phyloP scores from a whole-genome alignment of 768 basidiomycete species.

The Boletus barrowsii region DNA sequence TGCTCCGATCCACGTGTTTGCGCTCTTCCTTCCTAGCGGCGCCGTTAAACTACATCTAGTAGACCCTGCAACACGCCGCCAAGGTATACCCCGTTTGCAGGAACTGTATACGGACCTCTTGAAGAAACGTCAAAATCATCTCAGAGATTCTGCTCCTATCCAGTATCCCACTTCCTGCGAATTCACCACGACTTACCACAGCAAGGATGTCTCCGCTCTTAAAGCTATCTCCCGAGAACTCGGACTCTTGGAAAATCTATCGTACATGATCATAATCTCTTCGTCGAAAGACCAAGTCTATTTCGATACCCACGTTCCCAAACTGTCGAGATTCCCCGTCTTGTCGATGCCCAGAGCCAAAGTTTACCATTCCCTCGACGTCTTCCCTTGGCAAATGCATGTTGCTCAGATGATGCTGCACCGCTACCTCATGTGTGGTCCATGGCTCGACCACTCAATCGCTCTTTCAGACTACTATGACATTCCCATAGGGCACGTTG shows the following conservation, averaged over 20 bases:
- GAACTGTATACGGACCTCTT: slow-evolving; percentile 67
- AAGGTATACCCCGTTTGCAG: slow-evolving; percentile 73
- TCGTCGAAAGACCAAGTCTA: slow-evolving; percentile 82
- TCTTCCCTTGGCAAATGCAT: slow-evolving; percentile 86
- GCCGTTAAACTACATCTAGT: slow-evolving; percentile 80
- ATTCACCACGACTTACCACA: slow-evolving; percentile 72
- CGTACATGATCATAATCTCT: slow-evolving; percentile 75
- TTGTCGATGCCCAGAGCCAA: slow-evolving; percentile 83
- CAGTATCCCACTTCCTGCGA: slow-evolving; percentile 62
- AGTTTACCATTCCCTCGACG: slow-evolving; percentile 67
- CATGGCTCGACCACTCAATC: slow-evolving; percentile 77
- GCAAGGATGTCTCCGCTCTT: slow-evolving; percentile 73
- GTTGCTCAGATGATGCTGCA: slow-evolving; percentile 80
- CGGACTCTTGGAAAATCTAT: slow-evolving; percentile 67
- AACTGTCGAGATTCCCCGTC: slow-evolving; percentile 81
- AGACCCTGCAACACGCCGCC: slow-evolving; percentile 84
- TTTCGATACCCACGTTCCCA: slow-evolving; percentile 70
- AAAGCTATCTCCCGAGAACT: slow-evolving; percentile 88
- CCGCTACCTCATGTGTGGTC: slow-evolving; percentile 74
- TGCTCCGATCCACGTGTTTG: slow-evolving; percentile 80
- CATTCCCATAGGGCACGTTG: slow-evolving; percentile 88
- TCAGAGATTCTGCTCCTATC: slow-evolving; percentile 47
- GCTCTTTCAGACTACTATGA: slow-evolving; percentile 89
- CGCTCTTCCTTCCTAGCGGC: slow-evolving; percentile 75
- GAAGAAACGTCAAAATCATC: slow-evolving; percentile 44